Evolutionary conservation across 495 filamentous ascomycete species (phyloP).

Genomic region (Aspergillus asperescens): DNA sequence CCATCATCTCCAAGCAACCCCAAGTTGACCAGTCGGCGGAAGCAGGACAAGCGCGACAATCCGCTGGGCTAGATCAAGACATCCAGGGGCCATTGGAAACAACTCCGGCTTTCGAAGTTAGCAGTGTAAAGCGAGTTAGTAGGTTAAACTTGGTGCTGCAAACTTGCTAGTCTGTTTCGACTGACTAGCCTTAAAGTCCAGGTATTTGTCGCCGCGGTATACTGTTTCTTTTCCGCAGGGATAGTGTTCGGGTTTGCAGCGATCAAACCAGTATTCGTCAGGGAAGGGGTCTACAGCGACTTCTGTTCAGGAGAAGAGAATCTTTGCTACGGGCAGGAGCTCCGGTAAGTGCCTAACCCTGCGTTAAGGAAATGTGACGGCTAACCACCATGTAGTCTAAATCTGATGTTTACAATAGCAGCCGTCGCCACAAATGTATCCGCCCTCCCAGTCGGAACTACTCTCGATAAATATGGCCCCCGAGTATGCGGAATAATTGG

Average conservation of each 20-base stretch:
- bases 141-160: constrained; percentile 19
- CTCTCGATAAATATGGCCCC: constrained; percentile 79
- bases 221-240: constrained; percentile 77
- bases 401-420: constrained; percentile 92
- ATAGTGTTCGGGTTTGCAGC: constrained; percentile 77
- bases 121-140: constrained; percentile 59
- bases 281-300: constrained; percentile 67
- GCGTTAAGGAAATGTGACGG: not conserved
- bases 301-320: constrained; percentile 56
- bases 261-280: constrained; percentile 73
- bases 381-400: constrained; percentile 45
- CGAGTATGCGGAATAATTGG: constrained; percentile 71
- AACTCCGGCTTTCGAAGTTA: constrained; percentile 65
- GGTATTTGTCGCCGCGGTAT: constrained; percentile 57
- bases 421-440: constrained; percentile 79
- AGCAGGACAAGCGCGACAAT: constrained; percentile 8
- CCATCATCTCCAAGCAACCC: constrained; percentile 23
- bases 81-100: constrained; percentile 30
- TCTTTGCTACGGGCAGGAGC: constrained; percentile 70
- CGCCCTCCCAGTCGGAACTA: constrained; percentile 78
- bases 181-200: constrained; percentile 25
- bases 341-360: constrained; percentile 45
- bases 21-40: constrained; percentile 6
- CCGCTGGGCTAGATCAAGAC: constrained; percentile 1
- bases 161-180: not conserved